phyloP scores from a whole-genome alignment of 2,329 filamentous ascomycete species.

The Diaporthe amygdali region DNA sequence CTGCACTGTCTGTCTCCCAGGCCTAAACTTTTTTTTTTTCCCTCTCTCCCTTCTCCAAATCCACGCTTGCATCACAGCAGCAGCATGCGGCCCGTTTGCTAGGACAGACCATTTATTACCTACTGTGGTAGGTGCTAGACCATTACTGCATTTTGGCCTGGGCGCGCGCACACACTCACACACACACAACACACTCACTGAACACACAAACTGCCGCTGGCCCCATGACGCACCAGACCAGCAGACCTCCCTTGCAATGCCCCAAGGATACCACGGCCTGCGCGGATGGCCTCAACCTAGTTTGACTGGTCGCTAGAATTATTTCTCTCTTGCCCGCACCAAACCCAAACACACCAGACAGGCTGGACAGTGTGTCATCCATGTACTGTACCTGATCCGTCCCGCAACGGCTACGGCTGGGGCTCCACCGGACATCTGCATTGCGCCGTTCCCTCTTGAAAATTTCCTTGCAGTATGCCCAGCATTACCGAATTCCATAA shows the following conservation, averaged over 20 bases:
- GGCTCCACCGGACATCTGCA: not conserved
- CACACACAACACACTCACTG: not conserved
- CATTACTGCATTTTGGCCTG: not conserved
- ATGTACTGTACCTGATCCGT: too few relatives aligned
- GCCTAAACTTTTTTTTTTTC: not conserved
- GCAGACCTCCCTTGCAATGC: not conserved
- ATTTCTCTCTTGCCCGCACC: not conserved
- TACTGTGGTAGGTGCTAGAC: too few relatives aligned
- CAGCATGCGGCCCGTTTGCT: not conserved
- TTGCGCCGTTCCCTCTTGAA: not conserved
- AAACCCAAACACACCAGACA: not conserved
- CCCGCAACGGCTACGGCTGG: not conserved
- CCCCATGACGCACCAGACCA: not conserved
- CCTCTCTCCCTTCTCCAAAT: too few relatives aligned
- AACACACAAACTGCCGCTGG: not conserved
- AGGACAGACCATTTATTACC: conserved; percentile 2
- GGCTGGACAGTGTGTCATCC: too few relatives aligned
- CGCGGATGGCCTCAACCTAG: too few relatives aligned
- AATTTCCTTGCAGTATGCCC: conserved; percentile 4
- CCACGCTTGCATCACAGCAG: not conserved
- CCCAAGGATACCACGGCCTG: not conserved
- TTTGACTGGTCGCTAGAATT: too few relatives aligned
- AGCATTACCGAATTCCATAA: conserved; percentile 1
- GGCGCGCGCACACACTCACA: not conserved
- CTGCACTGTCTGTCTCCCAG: not conserved